Conservation (phyloP, 2,329 filamentous ascomycete species). For the Aspergillus fructus region DNA sequence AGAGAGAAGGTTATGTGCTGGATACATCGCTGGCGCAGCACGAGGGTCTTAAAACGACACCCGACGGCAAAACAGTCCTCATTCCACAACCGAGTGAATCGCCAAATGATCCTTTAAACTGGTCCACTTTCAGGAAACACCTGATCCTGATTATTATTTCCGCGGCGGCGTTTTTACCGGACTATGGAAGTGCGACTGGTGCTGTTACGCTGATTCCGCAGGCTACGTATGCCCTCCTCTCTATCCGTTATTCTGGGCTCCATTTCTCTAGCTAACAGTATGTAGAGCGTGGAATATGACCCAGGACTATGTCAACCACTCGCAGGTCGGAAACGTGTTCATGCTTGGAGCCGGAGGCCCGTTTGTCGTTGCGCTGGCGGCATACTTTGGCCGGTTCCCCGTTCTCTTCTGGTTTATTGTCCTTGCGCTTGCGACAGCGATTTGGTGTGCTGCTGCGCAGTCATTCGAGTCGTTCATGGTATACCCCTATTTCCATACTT, state of each 20-base stretch:
- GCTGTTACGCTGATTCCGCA: slow-evolving; percentile 43
- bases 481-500: neutral
- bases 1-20: slow-evolving; percentile 13
- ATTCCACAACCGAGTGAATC: slow-evolving; percentile 41
- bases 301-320: slow-evolving; percentile 40
- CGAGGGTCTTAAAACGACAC: slow-evolving; percentile 29
- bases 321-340: slow-evolving; percentile 44
- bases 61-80: slow-evolving; percentile 36
- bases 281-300: slow-evolving; percentile 36
- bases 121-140: slow-evolving; percentile 34
- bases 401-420: slow-evolving; percentile 44
- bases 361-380: slow-evolving; percentile 41
- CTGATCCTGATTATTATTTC: slow-evolving; percentile 40
- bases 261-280: neutral
- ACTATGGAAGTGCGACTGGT: slow-evolving; percentile 45
- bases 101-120: slow-evolving; percentile 42
- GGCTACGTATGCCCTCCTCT: slow-evolving; percentile 22
- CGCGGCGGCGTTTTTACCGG: slow-evolving; percentile 39
- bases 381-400: slow-evolving; percentile 47
- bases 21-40: slow-evolving; percentile 1
- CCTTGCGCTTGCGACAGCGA: slow-evolving; percentile 36
- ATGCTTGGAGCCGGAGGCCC: slow-evolving; percentile 46
- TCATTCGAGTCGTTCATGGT: slow-evolving; percentile 40
- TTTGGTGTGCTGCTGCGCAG: slow-evolving; percentile 40
- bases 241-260: neutral